Base-by-base conservation (phyloP, 768 basidiomycete species). In the Agrocybe chaxingu region DNA sequence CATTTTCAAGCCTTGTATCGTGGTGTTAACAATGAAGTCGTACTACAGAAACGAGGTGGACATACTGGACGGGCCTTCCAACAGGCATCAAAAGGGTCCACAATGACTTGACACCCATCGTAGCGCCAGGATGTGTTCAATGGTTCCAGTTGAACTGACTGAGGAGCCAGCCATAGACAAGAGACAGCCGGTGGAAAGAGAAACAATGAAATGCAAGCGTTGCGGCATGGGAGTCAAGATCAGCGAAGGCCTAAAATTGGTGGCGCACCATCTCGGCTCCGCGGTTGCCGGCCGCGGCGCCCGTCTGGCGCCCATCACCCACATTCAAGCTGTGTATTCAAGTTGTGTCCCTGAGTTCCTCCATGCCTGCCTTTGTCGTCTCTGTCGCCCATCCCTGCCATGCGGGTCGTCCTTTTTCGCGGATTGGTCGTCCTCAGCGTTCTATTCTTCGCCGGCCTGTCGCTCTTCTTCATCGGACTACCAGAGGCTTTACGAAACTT, bases 51-150 rank as follows among this genome's bases (percentile, higher is more conserved):
- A 44, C 29, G 7, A 12, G 24, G 16, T 13, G 24, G 11, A 74
- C 84, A 61, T 64, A 96, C 95, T 91, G 79, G 58, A 98, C 87
- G 40, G 96, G 96, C 50, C 96, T 81, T 30, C 93, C 94, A 35
- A 96, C 92, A n/a, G 96, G 96, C 9, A 80, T 80, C 50, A 99
- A 72, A 9, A 99, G 82, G 54, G 78, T 87, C 96, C 96, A 99
- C 57, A 99, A 73, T 30, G 92, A 92, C 69, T 98, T 95, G 45
- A 98, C 95, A 82, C 96, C 96, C 96, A 98, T 94, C 16, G 40
- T 58, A 36, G 13, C 4, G 38, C 13, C 16, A 34, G 19, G 34
- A 29, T 47, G 11, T 6, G 51, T 9, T 45, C 16, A 37, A 40
- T 29, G 30, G 29, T 45, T 37, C 11, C 16, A 39, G 4, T 11